Evolutionary conservation across 2,329 filamentous ascomycete genomes (phyloP).

Genomic region (Trichoderma asperellum): DNA sequence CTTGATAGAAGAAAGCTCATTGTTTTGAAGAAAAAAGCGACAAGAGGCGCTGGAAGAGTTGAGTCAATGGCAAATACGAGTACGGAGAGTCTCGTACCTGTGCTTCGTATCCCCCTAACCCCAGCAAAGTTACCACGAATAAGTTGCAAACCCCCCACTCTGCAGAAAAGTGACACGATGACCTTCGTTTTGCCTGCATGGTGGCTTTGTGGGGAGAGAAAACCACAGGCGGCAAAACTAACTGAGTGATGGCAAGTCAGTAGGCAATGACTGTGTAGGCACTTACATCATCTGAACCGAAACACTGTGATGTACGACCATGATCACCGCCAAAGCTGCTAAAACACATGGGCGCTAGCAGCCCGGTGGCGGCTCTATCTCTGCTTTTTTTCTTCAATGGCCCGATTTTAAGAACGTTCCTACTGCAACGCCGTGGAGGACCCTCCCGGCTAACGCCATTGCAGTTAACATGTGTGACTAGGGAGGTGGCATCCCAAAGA

Average conservation of each 20-base stretch:
- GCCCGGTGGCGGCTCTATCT: neutral
- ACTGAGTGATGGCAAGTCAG: neutral
- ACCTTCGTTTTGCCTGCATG: neutral
- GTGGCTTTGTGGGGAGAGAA: neutral
- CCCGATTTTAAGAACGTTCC: slow-evolving; percentile 1
- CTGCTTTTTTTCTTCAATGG: neutral
- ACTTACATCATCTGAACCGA: neutral
- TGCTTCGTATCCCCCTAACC: slow-evolving; percentile 9
- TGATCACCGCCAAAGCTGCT: neutral
- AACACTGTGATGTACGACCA: neutral
- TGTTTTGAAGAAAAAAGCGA: neutral
- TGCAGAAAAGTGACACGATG: slow-evolving; percentile 1
- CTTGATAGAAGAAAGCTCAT: neutral
- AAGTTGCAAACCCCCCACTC: neutral
- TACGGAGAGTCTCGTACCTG: neutral
- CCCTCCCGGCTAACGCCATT: neutral
- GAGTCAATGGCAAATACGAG: slow-evolving; percentile 14
- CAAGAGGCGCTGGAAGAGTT: neutral
- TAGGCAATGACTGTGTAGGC: neutral
- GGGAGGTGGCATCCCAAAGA: neutral
- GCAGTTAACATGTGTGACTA: slow-evolving; percentile 14
- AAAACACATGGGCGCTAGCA: slow-evolving; percentile 10
- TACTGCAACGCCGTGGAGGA: neutral
- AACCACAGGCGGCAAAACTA: neutral
- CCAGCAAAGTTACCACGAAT: neutral